Percentiles rank a stretch among this genome's conserved stretches.
Conservation (phyloP, 2,329 filamentous ascomycete species). For the Apiospora koreana region DNA sequence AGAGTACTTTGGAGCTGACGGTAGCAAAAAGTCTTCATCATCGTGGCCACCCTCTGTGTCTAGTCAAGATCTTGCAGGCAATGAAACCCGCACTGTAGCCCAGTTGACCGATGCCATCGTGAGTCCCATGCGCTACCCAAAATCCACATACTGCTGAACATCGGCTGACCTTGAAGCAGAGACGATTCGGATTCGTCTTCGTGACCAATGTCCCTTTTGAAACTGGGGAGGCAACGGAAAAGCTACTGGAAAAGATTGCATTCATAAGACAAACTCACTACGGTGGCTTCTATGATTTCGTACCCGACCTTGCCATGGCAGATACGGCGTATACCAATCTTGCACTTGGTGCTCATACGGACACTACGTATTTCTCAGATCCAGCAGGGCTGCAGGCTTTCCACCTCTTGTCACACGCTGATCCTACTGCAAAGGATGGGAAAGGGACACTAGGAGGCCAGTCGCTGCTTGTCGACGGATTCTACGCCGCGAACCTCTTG, state of each 20-base stretch:
- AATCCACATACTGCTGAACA: neutral
- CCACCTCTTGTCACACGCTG: constrained; percentile 78
- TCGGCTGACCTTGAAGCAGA: constrained; percentile 44
- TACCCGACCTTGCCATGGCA: constrained; percentile 81
- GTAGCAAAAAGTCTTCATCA: constrained; percentile 35
- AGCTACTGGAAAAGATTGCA: constrained; percentile 77
- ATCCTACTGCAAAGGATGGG: constrained; percentile 18
- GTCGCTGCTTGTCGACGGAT: constrained; percentile 85
- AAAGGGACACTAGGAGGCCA: constrained; percentile 61
- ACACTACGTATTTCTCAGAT: constrained; percentile 95
- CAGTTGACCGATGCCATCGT: constrained; percentile 66
- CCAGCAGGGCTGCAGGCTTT: constrained; percentile 90
- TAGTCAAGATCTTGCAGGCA: constrained; percentile 62
- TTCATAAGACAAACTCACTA: constrained; percentile 93
- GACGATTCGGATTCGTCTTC: constrained; percentile 74
- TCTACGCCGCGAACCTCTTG: constrained; percentile 68
- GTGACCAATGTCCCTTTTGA: constrained; percentile 67
- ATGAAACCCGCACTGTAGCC: constrained; percentile 55
- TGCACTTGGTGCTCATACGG: constrained; percentile 82
- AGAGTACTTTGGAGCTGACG: constrained; percentile 30
- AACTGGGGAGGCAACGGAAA: constrained; percentile 69
- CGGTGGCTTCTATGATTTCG: constrained; percentile 79
- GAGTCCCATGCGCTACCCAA: constrained; percentile 9
- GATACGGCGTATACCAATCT: constrained; percentile 92
- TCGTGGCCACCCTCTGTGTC: constrained; percentile 56